Percentiles rank a stretch among this genome's conserved stretches.
Conservation (phyloP, 495 filamentous ascomycete species). For the Xanthoparmelia taractica region DNA sequence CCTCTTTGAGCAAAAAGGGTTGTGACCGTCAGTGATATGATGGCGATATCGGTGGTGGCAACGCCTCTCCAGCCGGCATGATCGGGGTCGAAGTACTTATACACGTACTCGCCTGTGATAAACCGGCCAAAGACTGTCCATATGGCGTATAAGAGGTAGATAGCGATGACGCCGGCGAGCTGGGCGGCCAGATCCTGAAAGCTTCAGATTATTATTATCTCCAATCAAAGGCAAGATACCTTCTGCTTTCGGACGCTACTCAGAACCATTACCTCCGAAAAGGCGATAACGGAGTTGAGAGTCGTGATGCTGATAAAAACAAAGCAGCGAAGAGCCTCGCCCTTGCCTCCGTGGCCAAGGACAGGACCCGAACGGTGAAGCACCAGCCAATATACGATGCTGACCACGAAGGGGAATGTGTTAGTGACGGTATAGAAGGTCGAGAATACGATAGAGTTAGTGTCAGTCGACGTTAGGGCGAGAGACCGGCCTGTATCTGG, state of each 20-base stretch:
- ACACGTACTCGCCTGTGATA: slow-evolving; percentile 39
- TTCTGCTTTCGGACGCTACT: slow-evolving; percentile 44
- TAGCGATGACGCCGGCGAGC: slow-evolving; percentile 29
- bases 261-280: slow-evolving; percentile 40
- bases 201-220: slow-evolving; percentile 1
- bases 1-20: neutral
- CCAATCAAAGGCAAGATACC: slow-evolving; percentile 28
- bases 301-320: slow-evolving; percentile 40
- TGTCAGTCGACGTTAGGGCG: slow-evolving; percentile 30
- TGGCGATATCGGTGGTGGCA: neutral
- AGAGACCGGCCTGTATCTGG: slow-evolving; percentile 32
- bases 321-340: slow-evolving; percentile 35
- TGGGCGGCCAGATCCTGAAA: slow-evolving; percentile 35
- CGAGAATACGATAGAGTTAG: slow-evolving; percentile 36
- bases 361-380: slow-evolving; percentile 22
- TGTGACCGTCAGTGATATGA: slow-evolving; percentile 7
- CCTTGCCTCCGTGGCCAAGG: slow-evolving; percentile 28
- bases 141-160: slow-evolving; percentile 37
- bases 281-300: slow-evolving; percentile 36
- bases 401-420: slow-evolving; percentile 40
- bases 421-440: slow-evolving; percentile 42
- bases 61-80: slow-evolving; percentile 30
- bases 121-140: slow-evolving; percentile 43
- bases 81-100: slow-evolving; percentile 43
- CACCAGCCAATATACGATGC: slow-evolving; percentile 41